Conservation (phyloP, 768 basidiomycete species). For the Inosperma sp. region DNA sequence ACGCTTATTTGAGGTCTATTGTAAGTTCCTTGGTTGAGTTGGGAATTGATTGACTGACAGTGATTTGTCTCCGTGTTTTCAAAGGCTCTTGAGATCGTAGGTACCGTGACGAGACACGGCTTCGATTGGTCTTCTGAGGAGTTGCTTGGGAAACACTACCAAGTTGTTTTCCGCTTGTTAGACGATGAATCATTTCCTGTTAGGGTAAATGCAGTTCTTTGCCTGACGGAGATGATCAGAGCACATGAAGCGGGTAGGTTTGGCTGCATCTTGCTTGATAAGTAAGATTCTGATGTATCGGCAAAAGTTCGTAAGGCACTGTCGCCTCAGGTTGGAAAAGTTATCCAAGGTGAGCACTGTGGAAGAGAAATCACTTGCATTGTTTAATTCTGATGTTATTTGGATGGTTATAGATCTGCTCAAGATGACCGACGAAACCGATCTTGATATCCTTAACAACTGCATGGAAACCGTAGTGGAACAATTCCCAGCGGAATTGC, state of each 20-base stretch:
- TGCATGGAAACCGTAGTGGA: slow-evolving; percentile 87
- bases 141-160: slow-evolving; percentile 62
- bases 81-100: slow-evolving; percentile 79
- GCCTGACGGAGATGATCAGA: slow-evolving; percentile 71
- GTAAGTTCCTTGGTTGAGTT: slow-evolving; percentile 41
- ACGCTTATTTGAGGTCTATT: slow-evolving; percentile 74
- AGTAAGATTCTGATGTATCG: slow-evolving; percentile 5
- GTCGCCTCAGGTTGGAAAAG: slow-evolving; percentile 75
- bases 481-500: slow-evolving; percentile 75
- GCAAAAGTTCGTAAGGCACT: slow-evolving; percentile 61
- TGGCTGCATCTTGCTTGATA: background rate
- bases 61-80: background rate
- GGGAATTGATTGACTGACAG: slow-evolving; percentile 3
- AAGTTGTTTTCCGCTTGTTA: slow-evolving; percentile 58
- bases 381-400: background rate
- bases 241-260: slow-evolving; percentile 56
- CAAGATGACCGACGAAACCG: slow-evolving; percentile 87
- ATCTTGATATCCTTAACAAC: slow-evolving; percentile 76
- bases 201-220: slow-evolving; percentile 76
- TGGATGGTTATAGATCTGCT: slow-evolving; percentile 58
- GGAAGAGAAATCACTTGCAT: background rate
- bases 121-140: slow-evolving; percentile 70
- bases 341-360: slow-evolving; percentile 64
- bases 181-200: slow-evolving; percentile 81
- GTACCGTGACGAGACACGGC: slow-evolving; percentile 65